These are phyloP conservation scores for Dothideomycetes sp. DNA, from an alignment of 2,329 filamentous ascomycete genomes.

Conservation along the genomic window DNA sequence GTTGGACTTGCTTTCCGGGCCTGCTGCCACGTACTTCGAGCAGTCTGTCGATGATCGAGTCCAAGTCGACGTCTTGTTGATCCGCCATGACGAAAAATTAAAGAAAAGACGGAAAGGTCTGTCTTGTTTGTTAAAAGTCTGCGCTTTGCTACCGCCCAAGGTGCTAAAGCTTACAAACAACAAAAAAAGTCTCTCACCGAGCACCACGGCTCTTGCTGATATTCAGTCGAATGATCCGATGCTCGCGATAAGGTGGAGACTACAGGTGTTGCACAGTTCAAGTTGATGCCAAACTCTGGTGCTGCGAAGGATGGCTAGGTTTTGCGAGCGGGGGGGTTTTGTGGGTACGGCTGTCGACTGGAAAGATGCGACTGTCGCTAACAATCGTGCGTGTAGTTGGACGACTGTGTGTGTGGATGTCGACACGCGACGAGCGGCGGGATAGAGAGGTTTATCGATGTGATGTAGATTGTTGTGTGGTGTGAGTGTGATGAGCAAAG, in stretches of 20 bases:
- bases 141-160: slow-evolving; percentile 2
- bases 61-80: slow-evolving; percentile 87
- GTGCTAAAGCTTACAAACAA: slow-evolving; percentile 4
- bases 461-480: background rate
- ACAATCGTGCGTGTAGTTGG: too few relatives aligned
- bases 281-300: slow-evolving; percentile 7
- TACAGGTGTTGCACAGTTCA: slow-evolving; percentile 11
- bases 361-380: too few relatives aligned
- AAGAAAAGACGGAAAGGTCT: slow-evolving; percentile 6
- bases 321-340: background rate
- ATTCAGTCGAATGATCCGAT: slow-evolving; percentile 12
- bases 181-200: slow-evolving; percentile 16
- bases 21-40: slow-evolving; percentile 96
- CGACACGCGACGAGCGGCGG: background rate
- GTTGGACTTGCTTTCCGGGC: slow-evolving; percentile 96
- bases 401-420: too few relatives aligned
- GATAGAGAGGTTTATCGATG: background rate
- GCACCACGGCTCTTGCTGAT: slow-evolving; percentile 23
- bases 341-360: too few relatives aligned
- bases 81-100: slow-evolving; percentile 51
- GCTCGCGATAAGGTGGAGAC: slow-evolving; percentile 1
- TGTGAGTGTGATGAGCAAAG: background rate
- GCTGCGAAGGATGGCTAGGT: slow-evolving; percentile 4
- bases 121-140: slow-evolving; percentile 1
- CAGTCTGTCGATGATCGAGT: slow-evolving; percentile 98